Conservation (phyloP, 2,329 filamentous ascomycete genomes). For the Penicillium sclerotigenum region DNA sequence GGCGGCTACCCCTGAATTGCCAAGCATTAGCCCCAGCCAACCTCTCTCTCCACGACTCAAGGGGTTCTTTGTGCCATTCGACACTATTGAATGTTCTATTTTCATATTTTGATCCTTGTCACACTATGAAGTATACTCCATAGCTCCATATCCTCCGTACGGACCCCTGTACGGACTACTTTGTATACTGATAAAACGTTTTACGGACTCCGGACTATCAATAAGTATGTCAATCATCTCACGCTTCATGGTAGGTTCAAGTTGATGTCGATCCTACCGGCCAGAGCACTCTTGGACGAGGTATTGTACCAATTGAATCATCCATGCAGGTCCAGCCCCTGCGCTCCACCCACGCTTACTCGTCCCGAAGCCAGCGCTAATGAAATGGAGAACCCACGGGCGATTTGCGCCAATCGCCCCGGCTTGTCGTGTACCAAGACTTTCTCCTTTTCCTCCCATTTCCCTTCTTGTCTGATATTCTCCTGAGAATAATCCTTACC, state of each 20-base stretch:
- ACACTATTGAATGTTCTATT: constrained; percentile 19
- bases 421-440: constrained; percentile 1
- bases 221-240: background rate
- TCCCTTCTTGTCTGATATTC: constrained; percentile 7
- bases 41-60: constrained; percentile 19
- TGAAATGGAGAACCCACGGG: constrained; percentile 19
- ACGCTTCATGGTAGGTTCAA: constrained; percentile 10
- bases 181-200: background rate
- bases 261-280: constrained; percentile 20
- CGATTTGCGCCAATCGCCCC: constrained; percentile 21
- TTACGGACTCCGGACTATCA: background rate
- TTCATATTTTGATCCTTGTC: background rate
- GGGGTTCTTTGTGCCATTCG: constrained; percentile 8
- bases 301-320: constrained; percentile 21
- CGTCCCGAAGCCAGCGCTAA: constrained; percentile 12
- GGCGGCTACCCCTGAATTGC: constrained; percentile 12
- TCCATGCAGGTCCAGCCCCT: constrained; percentile 10
- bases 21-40: constrained; percentile 9
- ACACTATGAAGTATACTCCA: no score
- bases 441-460: constrained; percentile 11
- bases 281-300: constrained; percentile 14
- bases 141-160: background rate
- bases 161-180: no score
- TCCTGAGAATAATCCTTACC: constrained; percentile 22
- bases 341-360: constrained; percentile 13